Conservation (phyloP, 2,329 filamentous ascomycete species). For the Gaeumannomyces tritici region DNA sequence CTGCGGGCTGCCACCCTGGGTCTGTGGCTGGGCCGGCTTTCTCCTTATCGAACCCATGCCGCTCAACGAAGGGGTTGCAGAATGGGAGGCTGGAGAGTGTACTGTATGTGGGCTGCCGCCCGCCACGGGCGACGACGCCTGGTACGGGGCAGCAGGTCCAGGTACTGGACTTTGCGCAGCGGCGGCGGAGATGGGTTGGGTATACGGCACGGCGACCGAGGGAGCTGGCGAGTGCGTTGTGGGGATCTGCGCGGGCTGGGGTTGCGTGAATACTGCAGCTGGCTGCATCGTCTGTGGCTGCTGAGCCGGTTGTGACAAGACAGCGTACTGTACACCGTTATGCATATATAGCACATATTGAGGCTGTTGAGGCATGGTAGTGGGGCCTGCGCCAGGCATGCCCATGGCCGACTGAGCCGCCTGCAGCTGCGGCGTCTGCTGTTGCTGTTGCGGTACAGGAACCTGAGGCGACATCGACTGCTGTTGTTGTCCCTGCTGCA, state of each 20-base stretch:
- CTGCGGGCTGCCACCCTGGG: not conserved
- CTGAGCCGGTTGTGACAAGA: not conserved
- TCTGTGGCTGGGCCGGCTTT: not conserved
- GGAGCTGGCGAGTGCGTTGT: conserved; percentile 1
- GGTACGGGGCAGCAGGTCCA: not conserved
- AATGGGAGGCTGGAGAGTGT: not conserved
- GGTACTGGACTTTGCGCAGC: not conserved
- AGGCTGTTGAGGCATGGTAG: not conserved
- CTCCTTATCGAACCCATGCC: not conserved
- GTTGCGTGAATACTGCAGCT: not conserved
- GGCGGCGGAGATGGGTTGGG: not conserved
- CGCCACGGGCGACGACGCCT: not conserved
- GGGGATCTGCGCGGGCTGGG: conserved; percentile 7
- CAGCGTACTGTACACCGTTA: not conserved
- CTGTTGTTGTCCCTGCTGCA: not conserved
- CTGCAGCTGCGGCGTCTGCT: not conserved
- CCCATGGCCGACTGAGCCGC: not conserved
- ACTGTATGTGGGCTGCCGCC: not conserved
- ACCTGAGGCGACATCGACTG: not conserved
- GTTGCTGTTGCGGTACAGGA: not conserved
- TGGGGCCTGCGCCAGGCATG: not conserved
- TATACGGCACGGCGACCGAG: not conserved
- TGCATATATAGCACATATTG: not conserved
- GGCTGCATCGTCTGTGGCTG: not conserved
- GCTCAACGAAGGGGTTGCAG: not conserved